phyloP scores from a whole-genome alignment of 106 monocot genomes.

The Apostasia shenzhenica region DNA sequence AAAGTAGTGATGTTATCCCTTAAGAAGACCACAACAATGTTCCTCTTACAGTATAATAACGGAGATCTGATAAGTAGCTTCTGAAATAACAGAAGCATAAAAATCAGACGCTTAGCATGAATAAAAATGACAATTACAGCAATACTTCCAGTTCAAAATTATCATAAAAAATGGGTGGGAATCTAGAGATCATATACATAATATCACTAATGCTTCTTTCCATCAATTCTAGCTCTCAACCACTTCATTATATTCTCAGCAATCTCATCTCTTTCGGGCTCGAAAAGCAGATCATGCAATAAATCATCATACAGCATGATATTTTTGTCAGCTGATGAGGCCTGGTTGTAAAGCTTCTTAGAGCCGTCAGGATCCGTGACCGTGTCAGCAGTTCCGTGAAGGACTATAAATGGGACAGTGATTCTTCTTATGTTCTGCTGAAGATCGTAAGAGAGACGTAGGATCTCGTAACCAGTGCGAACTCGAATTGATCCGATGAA shows the following conservation, averaged over 20 bases:
- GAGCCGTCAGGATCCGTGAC: conserved; percentile 70
- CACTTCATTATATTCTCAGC: conserved; percentile 56
- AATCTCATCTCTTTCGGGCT: conserved; percentile 70
- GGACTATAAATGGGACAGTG: conserved; percentile 61
- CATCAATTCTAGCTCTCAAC: conserved; percentile 42
- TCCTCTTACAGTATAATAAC: too few species aligned
- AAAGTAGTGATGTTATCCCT: too few species aligned
- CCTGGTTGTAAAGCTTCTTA: conserved; percentile 30
- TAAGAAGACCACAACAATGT: too few species aligned
- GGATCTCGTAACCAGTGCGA: conserved; percentile 80
- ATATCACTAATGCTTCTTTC: too few species aligned
- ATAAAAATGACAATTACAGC: too few species aligned
- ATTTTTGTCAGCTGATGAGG: conserved; percentile 54
- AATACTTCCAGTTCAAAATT: too few species aligned
- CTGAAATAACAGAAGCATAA: too few species aligned
- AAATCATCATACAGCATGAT: conserved; percentile 67
- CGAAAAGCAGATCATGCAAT: conserved; percentile 88
- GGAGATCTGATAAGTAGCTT: too few species aligned
- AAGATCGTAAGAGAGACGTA: conserved; percentile 47
- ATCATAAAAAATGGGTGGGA: too few species aligned
- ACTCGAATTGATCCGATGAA: conserved; percentile 75
- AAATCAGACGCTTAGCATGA: too few species aligned
- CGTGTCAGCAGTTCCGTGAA: conserved; percentile 69
- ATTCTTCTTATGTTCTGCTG: conserved; percentile 52
- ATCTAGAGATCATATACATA: too few species aligned